Base-by-base conservation (phyloP, 2,329 filamentous ascomycete species). In the Aphanocladium album region DNA sequence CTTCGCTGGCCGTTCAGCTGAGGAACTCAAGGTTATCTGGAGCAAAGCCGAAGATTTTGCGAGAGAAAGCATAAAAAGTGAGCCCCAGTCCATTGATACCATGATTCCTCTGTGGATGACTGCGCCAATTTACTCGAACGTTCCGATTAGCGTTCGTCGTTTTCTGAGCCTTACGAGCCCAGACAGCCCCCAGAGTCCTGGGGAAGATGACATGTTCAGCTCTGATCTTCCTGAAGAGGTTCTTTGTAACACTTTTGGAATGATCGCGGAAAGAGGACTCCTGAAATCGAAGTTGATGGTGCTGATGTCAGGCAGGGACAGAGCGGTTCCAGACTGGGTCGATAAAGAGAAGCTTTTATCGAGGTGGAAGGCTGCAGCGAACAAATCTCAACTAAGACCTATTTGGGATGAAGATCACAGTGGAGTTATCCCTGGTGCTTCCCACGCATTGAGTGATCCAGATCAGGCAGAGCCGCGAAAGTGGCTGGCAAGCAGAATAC, bases 201-300 rank as follows among this genome's bases (percentile, higher is more conserved):
- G 79, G 2, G 81, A 83, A 52, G 86, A 89, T 68, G 87, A 89
- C 67, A 81, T 85, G 62, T 89, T 89, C 72, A 86, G 83, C 61
- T 83, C 79, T 12, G 87, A 89, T 69, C 70, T 88, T 27, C 67
- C 67, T 1, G 81, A 83, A 33, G 72, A 78, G 60, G 70, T 76
- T 25, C 69, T 88, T 27, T 61, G 67, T 52, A 68, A 68, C 25
- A 86, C 84, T 0, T 89, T 89, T 71, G 86, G 86, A 0, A 72
- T 68, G 64, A 71, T 81, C 41, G 66, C 69, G 1, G 56, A 69
- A 21, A 64, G 69, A 16, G 75, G 74, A 0, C 55, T 79, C 19
- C 51, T 79, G 58, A 70, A 67, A 60, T 68, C 69, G 5, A 76
- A 71, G 53, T 58, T 79, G 60, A 68, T 80, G 65, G 74, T 77